phyloP scores from a whole-genome alignment of 805 yeast genomes.

The Brettanomyces naardenensis region DNA sequence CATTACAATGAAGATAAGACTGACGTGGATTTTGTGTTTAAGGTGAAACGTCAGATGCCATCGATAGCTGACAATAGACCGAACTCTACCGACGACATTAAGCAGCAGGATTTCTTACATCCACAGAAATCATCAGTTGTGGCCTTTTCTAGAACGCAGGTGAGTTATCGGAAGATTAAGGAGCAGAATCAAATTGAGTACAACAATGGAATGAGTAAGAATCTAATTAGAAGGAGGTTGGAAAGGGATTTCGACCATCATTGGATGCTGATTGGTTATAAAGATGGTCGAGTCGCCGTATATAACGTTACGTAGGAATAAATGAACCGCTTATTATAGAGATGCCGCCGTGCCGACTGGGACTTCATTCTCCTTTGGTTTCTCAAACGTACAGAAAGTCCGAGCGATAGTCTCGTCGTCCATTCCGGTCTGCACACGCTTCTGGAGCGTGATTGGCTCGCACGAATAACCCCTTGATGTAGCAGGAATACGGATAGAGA shows the following conservation, averaged over 20 bases:
- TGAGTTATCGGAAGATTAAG: conserved; percentile 5
- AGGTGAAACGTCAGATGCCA: conserved; percentile 20
- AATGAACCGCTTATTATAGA: background rate
- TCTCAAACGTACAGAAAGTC: conserved; percentile 6
- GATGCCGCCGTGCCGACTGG: too few relatives aligned
- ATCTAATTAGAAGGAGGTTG: conserved; percentile 23
- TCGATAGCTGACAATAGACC: conserved; percentile 13
- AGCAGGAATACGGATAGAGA: conserved; percentile 19
- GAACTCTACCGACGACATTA: conserved; percentile 6
- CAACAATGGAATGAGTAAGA: conserved; percentile 26
- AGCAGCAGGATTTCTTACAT: conserved; percentile 6
- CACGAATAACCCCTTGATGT: conserved; percentile 17
- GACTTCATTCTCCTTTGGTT: too few relatives aligned
- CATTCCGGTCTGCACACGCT: conserved; percentile 17
- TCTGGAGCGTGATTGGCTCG: conserved; percentile 21
- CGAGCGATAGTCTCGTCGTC: conserved; percentile 18
- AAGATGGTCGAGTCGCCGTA: conserved; percentile 25
- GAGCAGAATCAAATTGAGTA: conserved; percentile 6
- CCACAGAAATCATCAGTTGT: conserved; percentile 16
- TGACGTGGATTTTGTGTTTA: conserved; percentile 16
- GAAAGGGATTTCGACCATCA: conserved; percentile 16
- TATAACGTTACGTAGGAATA: conserved; percentile 9
- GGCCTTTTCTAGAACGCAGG: conserved; percentile 17
- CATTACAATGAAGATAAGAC: conserved; percentile 9
- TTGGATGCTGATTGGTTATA: conserved; percentile 25